Conservation (phyloP, 1,284 basidiomycete genomes). For the Fomitopsis schrenkii region DNA sequence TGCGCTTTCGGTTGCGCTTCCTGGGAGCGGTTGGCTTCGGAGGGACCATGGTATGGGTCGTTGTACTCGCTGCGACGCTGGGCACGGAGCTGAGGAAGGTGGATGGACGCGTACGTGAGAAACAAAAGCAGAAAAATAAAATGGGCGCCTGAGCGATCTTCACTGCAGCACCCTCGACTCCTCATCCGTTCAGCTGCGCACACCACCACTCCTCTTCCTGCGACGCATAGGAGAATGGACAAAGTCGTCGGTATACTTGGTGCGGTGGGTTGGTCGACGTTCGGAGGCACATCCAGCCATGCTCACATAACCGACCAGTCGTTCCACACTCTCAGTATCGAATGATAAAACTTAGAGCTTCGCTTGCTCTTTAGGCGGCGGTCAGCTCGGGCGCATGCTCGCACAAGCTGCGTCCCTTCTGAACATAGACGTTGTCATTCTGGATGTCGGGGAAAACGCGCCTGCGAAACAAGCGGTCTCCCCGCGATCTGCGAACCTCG, state of each 20-base stretch:
- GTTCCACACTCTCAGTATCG: background rate
- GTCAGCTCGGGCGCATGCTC: constrained; percentile 98
- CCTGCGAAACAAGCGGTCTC: constrained; percentile 92
- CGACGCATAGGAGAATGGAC: constrained; percentile 33
- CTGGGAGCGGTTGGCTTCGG: constrained; percentile 13
- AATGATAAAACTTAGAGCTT: background rate
- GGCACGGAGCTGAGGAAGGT: background rate
- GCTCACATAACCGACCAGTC: background rate
- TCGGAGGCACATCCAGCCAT: background rate
- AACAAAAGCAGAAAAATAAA: background rate
- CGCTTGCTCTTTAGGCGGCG: constrained; percentile 64
- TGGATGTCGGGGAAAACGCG: constrained; percentile 76
- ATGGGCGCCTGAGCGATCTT: background rate
- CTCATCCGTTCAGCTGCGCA: background rate
- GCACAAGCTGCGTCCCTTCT: constrained; percentile 88
- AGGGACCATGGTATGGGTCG: constrained; percentile 16
- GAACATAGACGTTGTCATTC: constrained; percentile 83
- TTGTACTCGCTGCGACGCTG: background rate
- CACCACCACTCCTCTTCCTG: background rate
- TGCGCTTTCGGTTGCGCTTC: constrained; percentile 38
- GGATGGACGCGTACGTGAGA: background rate
- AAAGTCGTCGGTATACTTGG: constrained; percentile 63
- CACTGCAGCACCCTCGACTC: background rate
- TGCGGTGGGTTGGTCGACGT: constrained; percentile 44
- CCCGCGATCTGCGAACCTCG: constrained; percentile 40